Conservation (phyloP, 1,284 basidiomycete species). For the Papiliotrema laurentii region DNA sequence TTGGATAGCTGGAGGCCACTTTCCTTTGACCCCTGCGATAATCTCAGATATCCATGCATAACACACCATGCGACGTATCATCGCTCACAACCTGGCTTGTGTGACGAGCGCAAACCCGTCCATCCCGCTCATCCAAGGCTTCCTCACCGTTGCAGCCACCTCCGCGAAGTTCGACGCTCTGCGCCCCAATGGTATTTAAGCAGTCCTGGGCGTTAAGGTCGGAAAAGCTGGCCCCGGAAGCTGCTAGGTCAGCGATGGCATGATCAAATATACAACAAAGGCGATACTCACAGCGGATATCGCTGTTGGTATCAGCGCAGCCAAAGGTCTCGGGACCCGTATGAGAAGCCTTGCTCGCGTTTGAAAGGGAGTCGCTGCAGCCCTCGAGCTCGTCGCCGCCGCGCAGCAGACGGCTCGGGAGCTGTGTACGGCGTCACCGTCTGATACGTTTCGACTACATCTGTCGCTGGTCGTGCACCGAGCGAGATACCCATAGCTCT, state of each 20-base stretch:
- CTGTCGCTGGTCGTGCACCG: neutral
- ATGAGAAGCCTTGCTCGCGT: neutral
- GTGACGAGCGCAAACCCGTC: too few relatives aligned
- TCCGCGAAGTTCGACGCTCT: neutral
- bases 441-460: neutral
- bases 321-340: neutral
- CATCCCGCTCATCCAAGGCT: too few relatives aligned
- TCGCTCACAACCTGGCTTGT: too few relatives aligned
- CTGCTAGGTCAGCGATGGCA: neutral
- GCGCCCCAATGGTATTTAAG: neutral
- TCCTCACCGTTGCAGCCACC: neutral
- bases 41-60: too few relatives aligned
- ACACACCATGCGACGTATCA: too few relatives aligned
- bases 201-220: neutral
- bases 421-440: neutral
- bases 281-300: neutral
- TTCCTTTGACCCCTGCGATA: too few relatives aligned
- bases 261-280: neutral
- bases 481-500: neutral
- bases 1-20: too few relatives aligned
- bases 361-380: neutral
- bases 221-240: neutral
- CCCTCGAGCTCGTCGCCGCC: neutral
- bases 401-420: neutral
- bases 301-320: neutral